Conservation (phyloP, 768 basidiomycete genomes). For the Hydnum rufescens region DNA sequence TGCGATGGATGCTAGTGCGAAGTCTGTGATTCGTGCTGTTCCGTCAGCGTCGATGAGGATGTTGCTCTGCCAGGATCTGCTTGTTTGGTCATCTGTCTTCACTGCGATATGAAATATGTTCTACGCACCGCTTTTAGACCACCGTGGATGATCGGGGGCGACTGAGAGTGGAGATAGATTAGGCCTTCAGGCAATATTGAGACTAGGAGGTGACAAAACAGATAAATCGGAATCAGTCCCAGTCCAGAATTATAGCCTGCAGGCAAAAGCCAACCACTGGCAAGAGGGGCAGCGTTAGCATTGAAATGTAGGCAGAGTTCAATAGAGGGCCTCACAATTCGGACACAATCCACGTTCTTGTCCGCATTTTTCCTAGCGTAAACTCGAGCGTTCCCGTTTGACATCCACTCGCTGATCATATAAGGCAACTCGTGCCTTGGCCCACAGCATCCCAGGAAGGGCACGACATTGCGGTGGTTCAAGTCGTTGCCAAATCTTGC, state of each 20-base stretch:
- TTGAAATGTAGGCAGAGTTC: neutral
- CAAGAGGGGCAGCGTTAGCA: neutral
- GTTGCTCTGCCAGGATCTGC: neutral
- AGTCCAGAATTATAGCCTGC: neutral
- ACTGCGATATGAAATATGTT: neutral
- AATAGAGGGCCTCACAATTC: neutral
- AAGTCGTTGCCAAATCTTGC: neutral
- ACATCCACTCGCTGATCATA: slow-evolving; percentile 1
- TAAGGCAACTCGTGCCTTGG: neutral
- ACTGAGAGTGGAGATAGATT: neutral
- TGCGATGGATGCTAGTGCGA: neutral
- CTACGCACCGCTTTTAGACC: neutral
- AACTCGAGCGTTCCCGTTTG: neutral
- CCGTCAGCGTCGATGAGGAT: neutral
- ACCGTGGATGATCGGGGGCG: neutral
- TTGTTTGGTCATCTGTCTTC: neutral
- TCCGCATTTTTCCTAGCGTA: neutral
- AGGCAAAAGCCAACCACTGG: neutral
- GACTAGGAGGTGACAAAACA: neutral
- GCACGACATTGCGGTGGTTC: neutral
- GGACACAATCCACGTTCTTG: neutral
- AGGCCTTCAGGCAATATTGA: neutral
- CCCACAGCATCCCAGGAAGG: neutral
- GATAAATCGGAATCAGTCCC: neutral
- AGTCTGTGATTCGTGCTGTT: neutral